Conservation (phyloP, 2,329 filamentous ascomycete genomes). For the Chaetothyriales sp. region DNA sequence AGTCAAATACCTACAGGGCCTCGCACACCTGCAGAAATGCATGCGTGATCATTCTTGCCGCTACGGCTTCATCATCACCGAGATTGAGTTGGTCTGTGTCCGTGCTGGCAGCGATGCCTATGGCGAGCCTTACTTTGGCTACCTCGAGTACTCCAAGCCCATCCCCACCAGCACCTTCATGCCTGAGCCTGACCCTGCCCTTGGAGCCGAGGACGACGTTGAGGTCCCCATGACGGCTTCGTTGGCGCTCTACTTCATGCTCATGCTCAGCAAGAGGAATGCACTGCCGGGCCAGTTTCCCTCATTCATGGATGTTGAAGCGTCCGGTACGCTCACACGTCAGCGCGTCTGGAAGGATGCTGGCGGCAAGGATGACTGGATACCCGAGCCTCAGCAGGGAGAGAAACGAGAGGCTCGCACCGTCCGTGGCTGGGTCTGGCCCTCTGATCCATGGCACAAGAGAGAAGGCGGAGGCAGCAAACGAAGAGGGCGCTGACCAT, state of each 20-base stretch:
- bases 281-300: slow-evolving; percentile 42
- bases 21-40: slow-evolving; percentile 71
- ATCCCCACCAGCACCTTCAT: slow-evolving; percentile 36
- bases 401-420: slow-evolving; percentile 47
- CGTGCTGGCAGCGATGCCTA: slow-evolving; percentile 55
- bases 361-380: slow-evolving; percentile 42
- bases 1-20: slow-evolving; percentile 74
- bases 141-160: slow-evolving; percentile 55
- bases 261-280: slow-evolving; percentile 49
- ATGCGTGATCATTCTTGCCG: slow-evolving; percentile 90
- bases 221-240: slow-evolving; percentile 38
- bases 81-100: slow-evolving; percentile 85
- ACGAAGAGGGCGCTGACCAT: slow-evolving; percentile 4
- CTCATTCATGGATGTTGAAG: slow-evolving; percentile 46
- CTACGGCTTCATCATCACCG: slow-evolving; percentile 91
- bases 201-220: slow-evolving; percentile 3
- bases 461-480: slow-evolving; percentile 33
- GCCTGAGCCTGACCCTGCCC: slow-evolving; percentile 8
- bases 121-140: slow-evolving; percentile 69
- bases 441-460: slow-evolving; percentile 44
- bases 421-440: slow-evolving; percentile 46
- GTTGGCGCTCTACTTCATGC: slow-evolving; percentile 47
- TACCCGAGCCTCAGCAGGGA: slow-evolving; percentile 43
- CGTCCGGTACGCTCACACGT: slow-evolving; percentile 41
- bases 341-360: slow-evolving; percentile 37